Conservation (phyloP, 305 asterid genomes). For the Fraxinus xanthoxyloides region DNA sequence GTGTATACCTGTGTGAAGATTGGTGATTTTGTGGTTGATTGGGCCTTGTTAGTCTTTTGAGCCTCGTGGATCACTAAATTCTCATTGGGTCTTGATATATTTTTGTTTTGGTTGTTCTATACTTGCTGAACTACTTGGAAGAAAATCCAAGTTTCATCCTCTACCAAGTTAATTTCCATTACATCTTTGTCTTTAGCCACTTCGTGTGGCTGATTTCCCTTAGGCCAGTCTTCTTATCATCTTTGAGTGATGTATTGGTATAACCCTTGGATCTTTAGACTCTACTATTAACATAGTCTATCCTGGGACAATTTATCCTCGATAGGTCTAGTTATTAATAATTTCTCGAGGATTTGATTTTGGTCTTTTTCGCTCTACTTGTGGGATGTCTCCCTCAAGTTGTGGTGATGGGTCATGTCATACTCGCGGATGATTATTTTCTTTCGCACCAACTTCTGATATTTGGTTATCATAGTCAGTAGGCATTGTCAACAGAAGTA, state of each 20-base stretch:
- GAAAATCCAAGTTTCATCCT: neutral
- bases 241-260: neutral
- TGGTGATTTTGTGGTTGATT: neutral
- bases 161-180: neutral
- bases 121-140: neutral
- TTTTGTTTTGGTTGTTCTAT: neutral
- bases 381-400: neutral
- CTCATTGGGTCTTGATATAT: neutral
- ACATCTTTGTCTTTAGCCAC: neutral
- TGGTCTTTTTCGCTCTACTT: neutral
- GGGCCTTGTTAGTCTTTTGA: neutral
- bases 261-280: neutral
- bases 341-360: neutral
- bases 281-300: neutral
- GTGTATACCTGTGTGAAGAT: neutral
- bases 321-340: neutral
- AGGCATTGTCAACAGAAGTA: neutral
- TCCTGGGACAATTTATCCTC: neutral
- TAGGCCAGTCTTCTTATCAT: neutral
- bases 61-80: neutral
- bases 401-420: neutral
- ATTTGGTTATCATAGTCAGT: neutral
- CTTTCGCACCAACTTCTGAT: neutral
- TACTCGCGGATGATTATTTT: neutral
- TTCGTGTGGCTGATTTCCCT: neutral